Base-by-base conservation (phyloP, 2,329 filamentous ascomycete genomes). In the Penicillium sclerotiorum region DNA sequence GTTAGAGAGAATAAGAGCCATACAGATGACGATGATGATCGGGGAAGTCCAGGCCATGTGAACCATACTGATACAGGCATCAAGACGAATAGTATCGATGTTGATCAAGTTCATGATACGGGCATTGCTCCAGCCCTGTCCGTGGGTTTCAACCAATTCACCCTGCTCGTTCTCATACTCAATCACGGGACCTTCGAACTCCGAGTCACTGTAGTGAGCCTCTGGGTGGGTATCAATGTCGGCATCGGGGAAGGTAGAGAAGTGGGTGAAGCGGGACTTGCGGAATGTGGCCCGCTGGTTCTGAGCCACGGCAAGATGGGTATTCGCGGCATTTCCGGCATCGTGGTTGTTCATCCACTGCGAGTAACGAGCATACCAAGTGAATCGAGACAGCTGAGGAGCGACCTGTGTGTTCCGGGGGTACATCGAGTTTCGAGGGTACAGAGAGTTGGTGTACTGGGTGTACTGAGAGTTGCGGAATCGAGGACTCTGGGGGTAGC, bases 1-100 rank as follows among this genome's bases (percentile, higher is more conserved):
- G 8, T 43, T 43, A 8, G 22, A 17, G 22, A 43, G 28, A 21
- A 43, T 30, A 18, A 43, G 13, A 2, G 28, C 27, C 40, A 43
- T 43, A 21, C 40, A 43, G 13, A 43, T 9, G 11, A 18, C 28
- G 9, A 43, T 43, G 13, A 43, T 43, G 5, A 43, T 21, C 7
- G 40, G 40, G 8, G 40, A 32, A 17, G 40, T 43, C 40, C 40
- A 43, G 3, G 27, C 40, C 7, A 43, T 13, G 18, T 43, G 40
- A 2, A 43, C 22, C 40, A 43, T 43, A 20, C 27, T 32, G 28
- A 43, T 43, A 33, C 40, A 30, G 4, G 8, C 4, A 33, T 43
- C 40, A 33, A 43, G 32, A 9, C 40, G 40, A 21, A 32, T 30
- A 21, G 40, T 28, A 32, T 43, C 40, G 27, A 43, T 30, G 13